Evolutionary conservation across 176 grass and related monocot species (phyloP).

Genomic region (Ananas comosus): DNA sequence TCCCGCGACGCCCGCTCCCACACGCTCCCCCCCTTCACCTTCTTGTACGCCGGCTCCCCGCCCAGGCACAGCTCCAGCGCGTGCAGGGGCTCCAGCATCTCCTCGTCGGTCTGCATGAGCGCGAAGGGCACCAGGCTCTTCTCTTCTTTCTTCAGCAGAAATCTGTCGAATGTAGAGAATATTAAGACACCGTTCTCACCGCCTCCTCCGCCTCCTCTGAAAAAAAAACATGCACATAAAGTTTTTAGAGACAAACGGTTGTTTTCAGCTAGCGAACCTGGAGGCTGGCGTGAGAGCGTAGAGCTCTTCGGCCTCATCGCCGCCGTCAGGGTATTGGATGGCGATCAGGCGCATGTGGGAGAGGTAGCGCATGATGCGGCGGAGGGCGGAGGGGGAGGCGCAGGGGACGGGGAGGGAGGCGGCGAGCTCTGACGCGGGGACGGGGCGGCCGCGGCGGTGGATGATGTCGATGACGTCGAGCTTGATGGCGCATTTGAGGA

Average conservation of each 20-base stretch:
- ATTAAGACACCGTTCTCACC: too few species aligned
- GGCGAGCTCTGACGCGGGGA: constrained; percentile 7
- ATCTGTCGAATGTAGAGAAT: too few species aligned
- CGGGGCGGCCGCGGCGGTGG: constrained; percentile 1
- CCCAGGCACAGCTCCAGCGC: constrained; percentile 26
- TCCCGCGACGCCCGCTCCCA: constrained; percentile 3
- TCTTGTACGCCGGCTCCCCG: constrained; percentile 10
- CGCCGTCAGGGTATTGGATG: background rate
- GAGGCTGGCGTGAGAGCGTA: constrained; percentile 40
- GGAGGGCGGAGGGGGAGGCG: constrained; percentile 5
- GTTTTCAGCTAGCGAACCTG: constrained; percentile 5
- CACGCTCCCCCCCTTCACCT: constrained; percentile 1
- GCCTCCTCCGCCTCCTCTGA: too few species aligned
- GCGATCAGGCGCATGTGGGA: constrained; percentile 6
- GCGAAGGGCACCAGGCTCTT: constrained; percentile 12
- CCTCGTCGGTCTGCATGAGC: background rate
- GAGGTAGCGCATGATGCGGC: constrained; percentile 29
- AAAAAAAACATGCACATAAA: too few species aligned
- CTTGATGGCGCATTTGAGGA: constrained; percentile 28
- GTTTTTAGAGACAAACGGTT: background rate
- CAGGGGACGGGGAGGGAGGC: background rate
- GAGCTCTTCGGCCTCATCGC: background rate
- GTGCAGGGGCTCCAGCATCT: background rate
- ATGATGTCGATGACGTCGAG: constrained; percentile 36
- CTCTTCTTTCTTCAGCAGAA: background rate